Evolutionary conservation across 2,329 filamentous ascomycete species (phyloP), one percentile per base, ranked within the genome.

Genomic region (Zymoseptoria ardabiliae): DNA sequence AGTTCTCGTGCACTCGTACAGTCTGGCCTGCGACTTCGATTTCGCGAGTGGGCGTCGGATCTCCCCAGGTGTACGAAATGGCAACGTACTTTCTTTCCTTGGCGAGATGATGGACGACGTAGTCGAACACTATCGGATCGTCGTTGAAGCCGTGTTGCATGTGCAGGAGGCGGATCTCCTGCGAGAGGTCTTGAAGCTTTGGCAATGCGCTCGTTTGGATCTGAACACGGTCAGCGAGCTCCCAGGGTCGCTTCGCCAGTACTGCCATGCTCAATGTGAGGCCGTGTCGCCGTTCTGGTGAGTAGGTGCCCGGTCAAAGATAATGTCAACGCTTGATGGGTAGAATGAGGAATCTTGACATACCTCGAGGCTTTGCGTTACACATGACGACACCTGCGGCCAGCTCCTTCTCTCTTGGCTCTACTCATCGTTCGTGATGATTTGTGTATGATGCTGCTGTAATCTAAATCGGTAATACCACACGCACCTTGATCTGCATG

Each of bases 1-100:
- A 55, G 49, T 58, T 55, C 53, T n/a, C 23, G 41, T 28, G 53
- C 8, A 58, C 53, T n/a, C 23, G 4, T 25, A 48, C n/a, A 3
- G n/a, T 13, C 22, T 56, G 30, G 10, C 54, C 54, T 23, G 56
- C 49, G 17, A 60, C 20, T 17, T 5, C 6, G 19, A 60, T 60
- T 3, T 23, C 22, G 19, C 53, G 20, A 21, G 23, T 45, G 9
- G 28, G 49, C 2, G 23, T 30, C 30, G 20, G 4, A n/a, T 57
- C 49, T 21, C 55, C 55, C 55, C 55, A 57, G n/a, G 48, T 30
- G 30, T 57, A 57, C 21, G 55, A 57, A 11, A 57, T 28, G 4
- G 55, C 21, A 4, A 30, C 21, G 41, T 50, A 54, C n/a, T 41
- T 25, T 41, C 35, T 41, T 17, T 41, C 35, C 17, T 41, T 41